Percentiles rank a stretch among this genome's conserved stretches.
phyloP scores from a whole-genome alignment of 345 rosid species.

The Triadica sebifera region DNA sequence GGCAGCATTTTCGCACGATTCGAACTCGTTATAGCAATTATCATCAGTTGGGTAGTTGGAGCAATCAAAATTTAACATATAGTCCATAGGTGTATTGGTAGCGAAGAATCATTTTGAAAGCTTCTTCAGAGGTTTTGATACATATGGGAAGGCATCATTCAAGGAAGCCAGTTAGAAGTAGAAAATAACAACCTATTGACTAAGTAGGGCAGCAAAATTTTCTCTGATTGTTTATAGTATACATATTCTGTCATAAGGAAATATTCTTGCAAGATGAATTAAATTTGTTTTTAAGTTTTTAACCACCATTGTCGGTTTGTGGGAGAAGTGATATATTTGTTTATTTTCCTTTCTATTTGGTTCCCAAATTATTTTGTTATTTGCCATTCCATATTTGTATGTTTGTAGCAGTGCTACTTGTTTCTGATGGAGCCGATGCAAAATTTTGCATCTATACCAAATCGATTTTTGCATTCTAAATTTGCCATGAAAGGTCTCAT shows the following conservation, averaged over 20 bases:
- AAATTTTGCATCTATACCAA: too few species aligned
- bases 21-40: constrained; percentile 48
- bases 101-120: constrained; percentile 40
- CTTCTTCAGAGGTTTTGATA: constrained; percentile 46
- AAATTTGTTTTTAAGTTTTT: constrained; percentile 26
- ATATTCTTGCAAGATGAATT: constrained; percentile 47
- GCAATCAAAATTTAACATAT: constrained; percentile 23
- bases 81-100: constrained; percentile 36
- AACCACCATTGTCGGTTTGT: constrained; percentile 39
- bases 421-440: neutral
- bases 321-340: constrained; percentile 21
- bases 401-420: neutral
- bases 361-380: constrained; percentile 23
- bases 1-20: constrained; percentile 54
- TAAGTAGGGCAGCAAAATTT: constrained; percentile 47
- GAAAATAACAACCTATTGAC: constrained; percentile 47
- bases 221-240: constrained; percentile 51
- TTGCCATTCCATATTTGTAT: constrained; percentile 6
- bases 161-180: constrained; percentile 43
- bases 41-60: constrained; percentile 51
- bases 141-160: constrained; percentile 22
- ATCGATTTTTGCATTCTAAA: too few species aligned
- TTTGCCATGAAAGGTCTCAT: too few species aligned
- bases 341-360: constrained; percentile 7
- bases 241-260: constrained; percentile 38